Evolutionary conservation across 2,329 filamentous ascomycete genomes (phyloP).

Genomic region (Pezicula carpinea): DNA sequence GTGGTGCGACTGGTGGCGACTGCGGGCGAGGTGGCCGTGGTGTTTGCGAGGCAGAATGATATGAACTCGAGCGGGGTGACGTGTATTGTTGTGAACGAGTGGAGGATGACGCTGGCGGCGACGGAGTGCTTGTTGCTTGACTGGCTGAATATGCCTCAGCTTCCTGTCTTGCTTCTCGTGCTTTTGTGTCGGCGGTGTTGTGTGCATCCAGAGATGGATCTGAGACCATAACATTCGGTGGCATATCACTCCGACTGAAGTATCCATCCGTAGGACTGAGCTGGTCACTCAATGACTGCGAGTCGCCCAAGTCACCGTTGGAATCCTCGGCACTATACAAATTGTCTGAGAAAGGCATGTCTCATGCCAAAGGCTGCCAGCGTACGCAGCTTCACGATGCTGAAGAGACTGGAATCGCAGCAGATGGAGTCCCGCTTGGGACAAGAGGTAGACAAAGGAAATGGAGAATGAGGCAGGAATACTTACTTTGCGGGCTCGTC

Average conservation of each 20-base stretch:
- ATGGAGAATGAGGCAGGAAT: no score
- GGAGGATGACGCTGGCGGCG: conserved; percentile 12
- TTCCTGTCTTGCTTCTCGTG: conserved; percentile 17
- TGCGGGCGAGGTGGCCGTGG: conserved; percentile 5
- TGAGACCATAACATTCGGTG: conserved; percentile 16
- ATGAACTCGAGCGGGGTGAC: conserved; percentile 10
- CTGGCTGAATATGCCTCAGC: conserved; percentile 9
- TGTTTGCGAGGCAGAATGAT: conserved; percentile 5
- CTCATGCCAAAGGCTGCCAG: conserved; percentile 7
- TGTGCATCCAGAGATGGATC: conserved; percentile 19
- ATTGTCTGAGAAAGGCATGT: conserved; percentile 20
- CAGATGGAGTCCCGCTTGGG: no score
- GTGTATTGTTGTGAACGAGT: conserved; percentile 17
- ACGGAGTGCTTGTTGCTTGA: conserved; percentile 11
- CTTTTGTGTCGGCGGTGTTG: conserved; percentile 19
- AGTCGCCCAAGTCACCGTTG: conserved; percentile 11
- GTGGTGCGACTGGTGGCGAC: conserved; percentile 10
- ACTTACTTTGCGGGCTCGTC: no score
- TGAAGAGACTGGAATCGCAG: no score
- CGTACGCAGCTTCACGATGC: background rate
- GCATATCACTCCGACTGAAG: conserved; percentile 18
- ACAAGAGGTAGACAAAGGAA: no score
- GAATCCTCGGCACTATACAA: conserved; percentile 18
- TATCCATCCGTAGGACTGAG: conserved; percentile 27
- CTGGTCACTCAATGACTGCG: conserved; percentile 21